Evolutionary conservation across 352 stramenopile genomes (phyloP), one percentile per base, ranked within the genome.

Genomic region (Phytophthora sp.): DNA sequence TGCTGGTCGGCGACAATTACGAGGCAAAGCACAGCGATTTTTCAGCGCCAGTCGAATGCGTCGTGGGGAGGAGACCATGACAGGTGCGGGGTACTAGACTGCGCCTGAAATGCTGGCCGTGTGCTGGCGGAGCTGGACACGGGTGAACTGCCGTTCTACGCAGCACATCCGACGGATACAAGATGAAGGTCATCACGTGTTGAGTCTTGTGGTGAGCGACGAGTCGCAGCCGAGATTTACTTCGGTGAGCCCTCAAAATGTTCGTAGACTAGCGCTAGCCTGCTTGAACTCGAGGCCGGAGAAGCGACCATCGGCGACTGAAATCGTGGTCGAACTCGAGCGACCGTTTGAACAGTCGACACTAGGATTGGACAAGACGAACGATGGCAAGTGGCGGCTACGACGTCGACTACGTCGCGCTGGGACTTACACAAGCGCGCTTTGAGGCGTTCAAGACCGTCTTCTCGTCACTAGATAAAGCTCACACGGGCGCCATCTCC

Each of bases 371-470:
- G 21, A 58, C 23, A 51, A 38, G 30, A 46, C 47, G 4, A 70
- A 46, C 47, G 4, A 70, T 74, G 62, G 36, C 56, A 38, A 65
- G 18, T 46, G 63, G n/a, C 21, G 57, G 63, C 54, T 66, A 91
- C 69, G 78, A 86, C 30, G 45, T 89, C 13, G 76, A 90, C 49
- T 88, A 74, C 36, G 76, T 50, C 13, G 68, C 76, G 30, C 58
- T 89, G 11, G 79, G 79, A 5, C 68, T 91, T 16, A 67, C 79
- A 0, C 9, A 57, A 9, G 78, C 88, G 45, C 66, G 80, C 31
- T 86, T 86, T 52, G 82, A 86, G 42, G 82, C 82, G 3, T 91
- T 91, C 71, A 77, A 78, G 31, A 77, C 52, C 36, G 67, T 86
- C 3, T 91, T 91, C 21, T 69, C 69, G 9, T 57, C 59, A 2